phyloP scores from a whole-genome alignment of 345 rosid genomes.

The Sonneratia caseolaris region DNA sequence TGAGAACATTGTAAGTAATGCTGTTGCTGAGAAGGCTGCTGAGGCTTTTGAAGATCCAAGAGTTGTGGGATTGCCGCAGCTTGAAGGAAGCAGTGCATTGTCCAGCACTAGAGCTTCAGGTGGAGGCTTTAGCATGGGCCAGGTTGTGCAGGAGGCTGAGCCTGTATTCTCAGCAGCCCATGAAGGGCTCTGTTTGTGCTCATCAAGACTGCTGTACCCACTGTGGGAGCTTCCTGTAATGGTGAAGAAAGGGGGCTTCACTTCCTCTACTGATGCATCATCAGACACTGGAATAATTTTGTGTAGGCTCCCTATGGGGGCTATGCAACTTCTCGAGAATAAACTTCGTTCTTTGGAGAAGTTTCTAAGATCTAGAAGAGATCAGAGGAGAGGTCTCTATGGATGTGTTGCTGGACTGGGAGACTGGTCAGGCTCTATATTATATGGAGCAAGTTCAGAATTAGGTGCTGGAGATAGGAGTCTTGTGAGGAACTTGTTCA shows the following conservation, averaged over 20 bases:
- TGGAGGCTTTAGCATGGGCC: conserved; percentile 98
- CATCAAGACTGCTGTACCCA: conserved; percentile 87
- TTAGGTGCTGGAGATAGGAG: conserved; percentile 61
- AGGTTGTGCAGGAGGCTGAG: conserved; percentile 96
- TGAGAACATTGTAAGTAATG: conserved; percentile 66
- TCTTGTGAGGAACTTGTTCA: conserved; percentile 69
- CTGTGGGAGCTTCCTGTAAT: conserved; percentile 90
- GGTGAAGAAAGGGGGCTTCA: conserved; percentile 41
- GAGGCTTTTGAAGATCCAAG: conserved; percentile 97
- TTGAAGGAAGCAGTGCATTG: conserved; percentile 72
- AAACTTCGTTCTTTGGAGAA: conserved; percentile 82
- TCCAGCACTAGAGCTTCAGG: conserved; percentile 71
- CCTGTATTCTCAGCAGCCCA: conserved; percentile 90
- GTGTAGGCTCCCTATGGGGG: conserved; percentile 71
- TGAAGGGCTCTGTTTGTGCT: conserved; percentile 88
- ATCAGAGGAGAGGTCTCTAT: conserved; percentile 91
- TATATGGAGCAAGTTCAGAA: conserved; percentile 65
- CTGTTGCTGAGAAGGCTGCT: conserved; percentile 81
- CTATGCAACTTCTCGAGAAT: conserved; percentile 75
- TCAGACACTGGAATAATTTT: conserved; percentile 48
- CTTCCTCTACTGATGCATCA: conserved; percentile 24
- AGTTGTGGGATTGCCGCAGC: conserved; percentile 89
- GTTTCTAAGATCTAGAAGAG: conserved; percentile 79
- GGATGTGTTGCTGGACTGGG: conserved; percentile 91
- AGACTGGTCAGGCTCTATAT: conserved; percentile 81